Evolutionary conservation across 2,329 filamentous ascomycete species (phyloP).

Genomic region (Neurospora sp.): DNA sequence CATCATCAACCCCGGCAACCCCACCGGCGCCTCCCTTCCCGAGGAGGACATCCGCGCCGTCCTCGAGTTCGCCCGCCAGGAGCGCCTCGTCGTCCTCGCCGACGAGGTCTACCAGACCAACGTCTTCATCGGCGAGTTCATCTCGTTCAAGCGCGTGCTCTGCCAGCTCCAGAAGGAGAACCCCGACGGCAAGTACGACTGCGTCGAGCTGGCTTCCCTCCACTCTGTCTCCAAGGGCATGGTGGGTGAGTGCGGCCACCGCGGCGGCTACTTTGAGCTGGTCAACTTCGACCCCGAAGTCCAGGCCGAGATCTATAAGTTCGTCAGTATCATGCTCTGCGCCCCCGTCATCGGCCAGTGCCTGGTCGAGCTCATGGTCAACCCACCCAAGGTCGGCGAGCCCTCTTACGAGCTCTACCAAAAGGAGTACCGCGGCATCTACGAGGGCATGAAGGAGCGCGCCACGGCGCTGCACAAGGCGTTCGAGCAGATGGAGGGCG

Average conservation of each 20-base stretch:
- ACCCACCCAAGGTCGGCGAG: slow-evolving; percentile 77
- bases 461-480: slow-evolving; percentile 81
- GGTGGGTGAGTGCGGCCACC: slow-evolving; percentile 97
- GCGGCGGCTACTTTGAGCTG: slow-evolving; percentile 95
- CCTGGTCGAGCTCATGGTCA: slow-evolving; percentile 95
- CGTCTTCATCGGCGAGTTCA: slow-evolving; percentile 88
- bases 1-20: slow-evolving; percentile 97
- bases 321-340: slow-evolving; percentile 93
- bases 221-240: slow-evolving; percentile 97
- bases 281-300: slow-evolving; percentile 80
- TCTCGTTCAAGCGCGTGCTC: slow-evolving; percentile 87
- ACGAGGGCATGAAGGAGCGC: slow-evolving; percentile 65
- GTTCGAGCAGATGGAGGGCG: slow-evolving; percentile 91
- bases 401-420: slow-evolving; percentile 78
- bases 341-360: slow-evolving; percentile 94
- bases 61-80: slow-evolving; percentile 75
- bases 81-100: slow-evolving; percentile 82
- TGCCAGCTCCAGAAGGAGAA: slow-evolving; percentile 68
- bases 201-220: slow-evolving; percentile 80
- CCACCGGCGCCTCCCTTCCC: slow-evolving; percentile 79
- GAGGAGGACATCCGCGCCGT: slow-evolving; percentile 72
- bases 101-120: slow-evolving; percentile 99
- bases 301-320: slow-evolving; percentile 94
- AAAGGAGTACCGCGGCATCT: slow-evolving; percentile 77
- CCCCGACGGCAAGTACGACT: slow-evolving; percentile 63